These are phyloP conservation scores for Canavalia gladiata DNA, from an alignment of 306 rosid species.

Conservation along the genomic window DNA sequence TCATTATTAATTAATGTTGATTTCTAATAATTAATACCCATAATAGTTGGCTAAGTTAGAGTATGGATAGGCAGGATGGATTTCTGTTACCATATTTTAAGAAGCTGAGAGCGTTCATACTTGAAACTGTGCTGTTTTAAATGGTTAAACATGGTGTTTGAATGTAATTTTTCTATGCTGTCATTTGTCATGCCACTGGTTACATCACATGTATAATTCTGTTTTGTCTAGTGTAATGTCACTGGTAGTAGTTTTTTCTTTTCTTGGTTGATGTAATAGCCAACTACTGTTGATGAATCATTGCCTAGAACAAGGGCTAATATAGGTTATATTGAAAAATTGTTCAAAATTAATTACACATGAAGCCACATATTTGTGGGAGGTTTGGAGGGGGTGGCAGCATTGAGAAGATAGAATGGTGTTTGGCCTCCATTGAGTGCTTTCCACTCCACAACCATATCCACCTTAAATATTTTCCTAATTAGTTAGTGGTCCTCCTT, in stretches of 20 bases:
- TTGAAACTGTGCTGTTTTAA: conserved; percentile 8
- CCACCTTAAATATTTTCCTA: conserved; percentile 9
- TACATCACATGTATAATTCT: no score
- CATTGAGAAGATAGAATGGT: conserved; percentile 19
- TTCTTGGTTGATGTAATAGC: neutral
- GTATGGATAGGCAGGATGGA: neutral
- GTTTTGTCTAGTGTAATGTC: no score
- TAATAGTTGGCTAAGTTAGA: conserved; percentile 4
- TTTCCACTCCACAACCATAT: neutral
- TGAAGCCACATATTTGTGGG: conserved; percentile 17
- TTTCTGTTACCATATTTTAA: conserved; percentile 14
- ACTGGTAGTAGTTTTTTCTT: no score
- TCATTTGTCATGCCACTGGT: neutral
- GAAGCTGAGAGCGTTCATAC: conserved; percentile 14
- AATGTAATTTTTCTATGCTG: neutral
- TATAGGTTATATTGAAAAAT: conserved; percentile 18
- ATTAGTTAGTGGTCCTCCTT: neutral
- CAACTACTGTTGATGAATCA: neutral
- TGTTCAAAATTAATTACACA: conserved; percentile 5
- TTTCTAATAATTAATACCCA: conserved; percentile 6
- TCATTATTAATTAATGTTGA: neutral
- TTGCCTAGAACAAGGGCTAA: neutral
- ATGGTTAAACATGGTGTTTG: conserved; percentile 3
- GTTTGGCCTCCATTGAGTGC: conserved; percentile 22
- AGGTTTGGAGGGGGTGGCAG: conserved; percentile 29